phyloP scores from a whole-genome alignment of 2,329 filamentous ascomycete genomes.

The Talaromyces pinophilus region DNA sequence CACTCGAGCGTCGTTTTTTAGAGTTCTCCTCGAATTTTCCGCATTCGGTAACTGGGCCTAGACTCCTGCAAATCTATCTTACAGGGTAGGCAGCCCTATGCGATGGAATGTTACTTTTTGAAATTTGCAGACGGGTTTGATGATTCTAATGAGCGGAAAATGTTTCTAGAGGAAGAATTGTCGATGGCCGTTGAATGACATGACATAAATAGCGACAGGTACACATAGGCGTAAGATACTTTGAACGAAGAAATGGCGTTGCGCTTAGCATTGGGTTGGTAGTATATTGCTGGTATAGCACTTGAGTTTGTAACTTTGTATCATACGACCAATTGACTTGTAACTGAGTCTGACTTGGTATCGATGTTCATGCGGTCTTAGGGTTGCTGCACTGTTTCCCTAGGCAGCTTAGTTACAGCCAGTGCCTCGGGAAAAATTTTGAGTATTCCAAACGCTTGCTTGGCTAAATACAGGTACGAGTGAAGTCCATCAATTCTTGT shows the following conservation, averaged over 20 bases:
- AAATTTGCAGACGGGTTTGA: background rate
- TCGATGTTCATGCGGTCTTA: background rate
- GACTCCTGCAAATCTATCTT: background rate
- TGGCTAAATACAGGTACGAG: too few relatives aligned
- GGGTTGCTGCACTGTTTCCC: background rate
- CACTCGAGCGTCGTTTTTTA: constrained; percentile 3
- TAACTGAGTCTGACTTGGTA: too few relatives aligned
- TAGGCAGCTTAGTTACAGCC: background rate
- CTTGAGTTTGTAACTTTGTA: background rate
- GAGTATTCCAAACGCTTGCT: too few relatives aligned
- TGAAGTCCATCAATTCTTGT: too few relatives aligned
- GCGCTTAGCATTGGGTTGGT: background rate
- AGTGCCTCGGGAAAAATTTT: too few relatives aligned
- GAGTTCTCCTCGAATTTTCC: background rate
- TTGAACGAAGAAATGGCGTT: background rate
- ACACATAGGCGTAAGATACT: background rate
- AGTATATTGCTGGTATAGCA: background rate
- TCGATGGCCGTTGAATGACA: background rate
- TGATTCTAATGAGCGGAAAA: background rate
- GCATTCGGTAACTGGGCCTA: background rate
- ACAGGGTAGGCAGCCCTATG: background rate
- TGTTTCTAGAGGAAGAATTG: background rate
- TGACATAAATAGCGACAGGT: background rate
- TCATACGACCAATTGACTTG: background rate
- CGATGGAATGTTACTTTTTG: too few relatives aligned